Conservation (phyloP, 441 rosid genomes). For the Populus hybrid region DNA sequence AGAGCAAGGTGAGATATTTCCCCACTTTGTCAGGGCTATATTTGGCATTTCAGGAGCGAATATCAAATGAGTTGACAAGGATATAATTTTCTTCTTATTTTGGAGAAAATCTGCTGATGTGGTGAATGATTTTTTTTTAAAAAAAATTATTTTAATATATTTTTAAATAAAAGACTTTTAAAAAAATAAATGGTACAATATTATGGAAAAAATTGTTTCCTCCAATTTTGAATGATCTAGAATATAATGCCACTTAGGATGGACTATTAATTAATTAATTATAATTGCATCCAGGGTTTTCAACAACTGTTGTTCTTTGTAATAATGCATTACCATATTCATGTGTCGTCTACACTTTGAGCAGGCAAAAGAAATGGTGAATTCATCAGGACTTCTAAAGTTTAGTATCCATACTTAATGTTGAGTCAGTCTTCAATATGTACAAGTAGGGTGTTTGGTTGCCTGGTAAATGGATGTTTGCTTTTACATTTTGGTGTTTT, state of each 20-base stretch:
- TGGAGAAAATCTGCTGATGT: too few relatives aligned
- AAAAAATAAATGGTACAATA: too few relatives aligned
- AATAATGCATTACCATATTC: neutral
- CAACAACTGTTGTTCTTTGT: neutral
- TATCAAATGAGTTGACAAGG: neutral
- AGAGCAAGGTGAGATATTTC: slow-evolving; percentile 70
- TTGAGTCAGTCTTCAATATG: neutral
- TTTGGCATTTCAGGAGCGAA: neutral
- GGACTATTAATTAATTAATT: too few relatives aligned
- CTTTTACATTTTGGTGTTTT: neutral
- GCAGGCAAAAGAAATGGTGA: neutral
- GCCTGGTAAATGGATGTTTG: neutral
- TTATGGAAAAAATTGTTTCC: neutral
- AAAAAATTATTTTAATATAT: too few relatives aligned
- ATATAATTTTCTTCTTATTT: neutral
- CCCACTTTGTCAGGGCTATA: slow-evolving; percentile 10
- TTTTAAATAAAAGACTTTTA: too few relatives aligned
- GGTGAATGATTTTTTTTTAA: too few relatives aligned
- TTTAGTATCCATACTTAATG: neutral
- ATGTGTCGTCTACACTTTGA: neutral
- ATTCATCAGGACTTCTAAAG: neutral
- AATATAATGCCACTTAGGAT: neutral
- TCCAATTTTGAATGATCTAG: neutral
- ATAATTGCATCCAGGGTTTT: neutral
- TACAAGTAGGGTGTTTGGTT: neutral